phyloP scores from a whole-genome alignment of 805 yeast species.

The Priceomyces castillae region DNA sequence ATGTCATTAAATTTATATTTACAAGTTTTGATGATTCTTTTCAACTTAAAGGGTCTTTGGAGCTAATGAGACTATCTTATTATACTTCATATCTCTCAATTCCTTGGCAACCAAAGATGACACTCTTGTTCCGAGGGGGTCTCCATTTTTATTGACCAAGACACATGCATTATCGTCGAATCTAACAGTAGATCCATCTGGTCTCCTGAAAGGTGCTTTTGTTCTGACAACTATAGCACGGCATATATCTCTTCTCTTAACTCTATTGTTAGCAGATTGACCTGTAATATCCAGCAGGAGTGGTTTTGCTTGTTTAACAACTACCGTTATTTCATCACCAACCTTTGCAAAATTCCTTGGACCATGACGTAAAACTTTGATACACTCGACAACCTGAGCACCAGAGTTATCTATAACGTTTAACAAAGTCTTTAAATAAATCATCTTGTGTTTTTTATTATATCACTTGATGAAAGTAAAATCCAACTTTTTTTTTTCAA shows the following conservation, averaged over 20 bases:
- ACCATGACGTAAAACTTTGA: slow-evolving; percentile 87
- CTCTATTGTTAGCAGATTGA: slow-evolving; percentile 71
- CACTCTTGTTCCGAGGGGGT: slow-evolving; percentile 93
- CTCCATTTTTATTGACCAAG: slow-evolving; percentile 84
- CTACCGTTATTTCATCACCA: slow-evolving; percentile 93
- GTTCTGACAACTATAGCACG: slow-evolving; percentile 96
- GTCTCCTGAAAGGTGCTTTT: slow-evolving; percentile 69
- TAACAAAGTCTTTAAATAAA: slow-evolving; percentile 80
- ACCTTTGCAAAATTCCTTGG: slow-evolving; percentile 80
- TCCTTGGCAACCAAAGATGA: slow-evolving; percentile 89
- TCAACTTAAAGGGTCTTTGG: slow-evolving; percentile 51
- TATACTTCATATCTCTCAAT: slow-evolving; percentile 74
- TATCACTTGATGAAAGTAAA: background rate
- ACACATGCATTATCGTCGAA: slow-evolving; percentile 99
- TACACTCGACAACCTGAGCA: slow-evolving; percentile 91
- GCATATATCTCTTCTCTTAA: slow-evolving; percentile 91
- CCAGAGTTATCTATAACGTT: slow-evolving; percentile 96
- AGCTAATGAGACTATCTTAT: slow-evolving; percentile 86
- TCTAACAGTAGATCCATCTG: slow-evolving; percentile 81
- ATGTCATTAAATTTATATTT: slow-evolving; percentile 1
- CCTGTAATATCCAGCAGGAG: slow-evolving; percentile 69
- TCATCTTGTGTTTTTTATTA: slow-evolving; percentile 47
- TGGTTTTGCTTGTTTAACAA: slow-evolving; percentile 87
- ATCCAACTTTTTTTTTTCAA: slow-evolving; percentile 1
- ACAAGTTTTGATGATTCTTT: slow-evolving; percentile 1